These are phyloP conservation scores for Eucalyptus regnans DNA, from an alignment of 345 rosid species.

Conservation along the genomic window DNA sequence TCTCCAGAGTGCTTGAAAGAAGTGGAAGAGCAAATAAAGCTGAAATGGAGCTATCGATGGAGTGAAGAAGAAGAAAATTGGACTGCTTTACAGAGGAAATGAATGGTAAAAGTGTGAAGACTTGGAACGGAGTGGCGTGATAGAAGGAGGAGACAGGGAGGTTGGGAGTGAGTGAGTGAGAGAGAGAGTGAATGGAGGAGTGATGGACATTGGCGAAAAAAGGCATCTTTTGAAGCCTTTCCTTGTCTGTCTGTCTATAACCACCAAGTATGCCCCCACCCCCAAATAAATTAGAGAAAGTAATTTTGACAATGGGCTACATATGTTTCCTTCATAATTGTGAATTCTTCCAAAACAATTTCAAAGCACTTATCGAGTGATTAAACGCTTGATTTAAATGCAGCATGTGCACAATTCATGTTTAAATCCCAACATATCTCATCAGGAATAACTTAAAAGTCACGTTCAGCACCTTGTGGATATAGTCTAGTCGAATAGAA, in stretches of 20 bases:
- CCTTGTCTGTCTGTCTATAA: background rate
- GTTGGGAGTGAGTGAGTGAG: background rate
- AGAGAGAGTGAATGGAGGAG: background rate
- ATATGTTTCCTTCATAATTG: background rate
- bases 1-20: background rate
- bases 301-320: background rate
- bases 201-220: background rate
- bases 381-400: background rate
- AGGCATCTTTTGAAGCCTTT: background rate
- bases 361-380: background rate
- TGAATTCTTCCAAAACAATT: background rate
- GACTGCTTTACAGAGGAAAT: background rate
- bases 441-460: background rate
- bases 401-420: background rate
- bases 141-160: conserved; percentile 18
- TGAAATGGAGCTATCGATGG: background rate
- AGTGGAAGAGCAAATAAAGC: background rate
- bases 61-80: background rate
- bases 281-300: background rate
- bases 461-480: background rate
- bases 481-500: background rate
- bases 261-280: background rate
- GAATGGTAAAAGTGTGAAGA: background rate
- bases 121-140: conserved; percentile 38
- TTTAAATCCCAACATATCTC: background rate